Conservation (phyloP, 192 early-diverging fungal species). For the Coemansia sp. region DNA sequence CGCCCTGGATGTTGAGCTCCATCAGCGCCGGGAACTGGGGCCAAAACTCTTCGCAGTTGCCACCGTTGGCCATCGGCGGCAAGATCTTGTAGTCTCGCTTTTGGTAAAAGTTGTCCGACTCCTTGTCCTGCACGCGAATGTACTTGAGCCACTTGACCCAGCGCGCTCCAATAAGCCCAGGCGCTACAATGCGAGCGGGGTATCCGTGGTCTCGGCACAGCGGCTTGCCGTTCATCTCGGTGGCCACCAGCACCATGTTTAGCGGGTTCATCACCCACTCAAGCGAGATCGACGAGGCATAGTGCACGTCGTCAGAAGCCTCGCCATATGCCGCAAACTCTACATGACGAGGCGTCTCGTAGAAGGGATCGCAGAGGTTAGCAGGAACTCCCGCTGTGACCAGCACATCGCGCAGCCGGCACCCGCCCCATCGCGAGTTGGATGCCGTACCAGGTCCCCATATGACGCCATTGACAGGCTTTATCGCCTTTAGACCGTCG, state of each 20-base stretch:
- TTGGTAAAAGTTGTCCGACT: constrained; percentile 75
- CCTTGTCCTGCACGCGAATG: constrained; percentile 61
- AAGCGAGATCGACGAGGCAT: constrained; percentile 75
- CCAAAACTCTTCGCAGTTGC: constrained; percentile 54
- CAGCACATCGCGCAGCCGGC: constrained; percentile 76
- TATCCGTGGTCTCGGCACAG: constrained; percentile 85
- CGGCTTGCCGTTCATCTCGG: constrained; percentile 74
- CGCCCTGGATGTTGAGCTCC: constrained; percentile 83
- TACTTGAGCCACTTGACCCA: constrained; percentile 81
- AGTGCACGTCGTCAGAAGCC: constrained; percentile 70
- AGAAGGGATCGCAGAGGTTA: constrained; percentile 54
- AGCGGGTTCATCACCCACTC: constrained; percentile 67
- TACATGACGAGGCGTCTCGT: constrained; percentile 58
- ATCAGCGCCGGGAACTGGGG: constrained; percentile 59
- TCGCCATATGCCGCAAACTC: constrained; percentile 70
- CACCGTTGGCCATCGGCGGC: constrained; percentile 66
- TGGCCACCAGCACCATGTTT: constrained; percentile 77
- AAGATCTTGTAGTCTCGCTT: constrained; percentile 84
- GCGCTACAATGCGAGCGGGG: constrained; percentile 85
- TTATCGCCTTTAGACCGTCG: constrained; percentile 75
- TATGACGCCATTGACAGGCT: constrained; percentile 77
- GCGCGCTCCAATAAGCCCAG: constrained; percentile 87
- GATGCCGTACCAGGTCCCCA: constrained; percentile 80
- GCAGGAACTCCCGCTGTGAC: constrained; percentile 60
- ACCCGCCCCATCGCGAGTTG: constrained; percentile 82